These are phyloP conservation scores for Myrica gale DNA, from an alignment of 306 rosid species.

Conservation along the genomic window DNA sequence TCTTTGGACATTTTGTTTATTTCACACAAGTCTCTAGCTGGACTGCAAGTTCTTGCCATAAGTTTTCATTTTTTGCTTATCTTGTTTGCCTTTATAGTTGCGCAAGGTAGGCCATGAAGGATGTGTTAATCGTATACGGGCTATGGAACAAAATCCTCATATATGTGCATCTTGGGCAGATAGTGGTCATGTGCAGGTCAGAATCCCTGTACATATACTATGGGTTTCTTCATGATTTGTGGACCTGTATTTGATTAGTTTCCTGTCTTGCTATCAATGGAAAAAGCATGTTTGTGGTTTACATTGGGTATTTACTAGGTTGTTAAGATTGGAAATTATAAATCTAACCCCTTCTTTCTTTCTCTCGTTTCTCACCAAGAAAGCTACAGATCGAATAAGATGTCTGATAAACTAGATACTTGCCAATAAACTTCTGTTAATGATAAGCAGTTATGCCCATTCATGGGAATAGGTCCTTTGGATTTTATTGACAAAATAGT, in stretches of 20 bases:
- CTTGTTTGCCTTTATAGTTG: conserved; percentile 50
- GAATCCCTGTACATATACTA: conserved; percentile 17
- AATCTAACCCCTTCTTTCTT: background rate
- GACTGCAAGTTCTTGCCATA: conserved; percentile 13
- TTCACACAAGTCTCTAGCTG: background rate
- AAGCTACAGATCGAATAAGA: background rate
- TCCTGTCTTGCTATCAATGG: background rate
- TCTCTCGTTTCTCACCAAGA: background rate
- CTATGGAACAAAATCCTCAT: conserved; percentile 86
- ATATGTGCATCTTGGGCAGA: conserved; percentile 96
- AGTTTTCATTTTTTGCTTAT: conserved; percentile 10
- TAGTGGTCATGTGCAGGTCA: conserved; percentile 77
- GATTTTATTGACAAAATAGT: background rate
- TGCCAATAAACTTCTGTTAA: background rate
- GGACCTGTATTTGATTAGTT: background rate
- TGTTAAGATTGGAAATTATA: background rate
- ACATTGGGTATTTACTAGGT: background rate
- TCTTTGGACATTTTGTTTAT: conserved; percentile 7
- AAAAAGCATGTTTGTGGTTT: background rate
- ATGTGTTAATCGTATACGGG: conserved; percentile 75
- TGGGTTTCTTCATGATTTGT: conserved; percentile 2
- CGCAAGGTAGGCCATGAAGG: conserved; percentile 84
- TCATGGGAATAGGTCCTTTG: background rate
- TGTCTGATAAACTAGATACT: background rate
- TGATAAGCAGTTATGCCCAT: background rate